These are phyloP conservation scores for Boletellus ananiceps DNA, from an alignment of 768 basidiomycete species.

Conservation along the genomic window DNA sequence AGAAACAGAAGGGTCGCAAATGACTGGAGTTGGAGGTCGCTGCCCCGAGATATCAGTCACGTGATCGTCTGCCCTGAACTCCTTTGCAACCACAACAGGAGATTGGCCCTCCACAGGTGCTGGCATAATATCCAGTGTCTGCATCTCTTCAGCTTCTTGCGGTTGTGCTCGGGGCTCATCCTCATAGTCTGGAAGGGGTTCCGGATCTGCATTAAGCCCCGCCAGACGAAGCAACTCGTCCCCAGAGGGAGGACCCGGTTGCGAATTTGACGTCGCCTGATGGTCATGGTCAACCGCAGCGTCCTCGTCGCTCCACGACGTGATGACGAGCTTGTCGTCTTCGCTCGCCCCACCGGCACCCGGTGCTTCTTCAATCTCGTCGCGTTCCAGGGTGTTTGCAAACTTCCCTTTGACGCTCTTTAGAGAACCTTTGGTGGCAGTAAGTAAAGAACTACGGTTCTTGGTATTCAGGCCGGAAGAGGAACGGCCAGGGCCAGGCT, in stretches of 20 bases:
- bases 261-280: conserved; percentile 2
- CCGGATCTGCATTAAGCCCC: conserved; percentile 39
- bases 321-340: conserved; percentile 6
- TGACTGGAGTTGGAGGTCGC: conserved; percentile 10
- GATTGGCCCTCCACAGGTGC: conserved; percentile 2
- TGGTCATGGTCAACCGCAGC: conserved; percentile 4
- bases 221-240: conserved; percentile 49
- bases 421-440: conserved; percentile 46
- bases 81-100: conserved; percentile 1
- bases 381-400: conserved; percentile 9
- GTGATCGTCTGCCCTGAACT: neutral
- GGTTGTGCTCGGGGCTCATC: conserved; percentile 34
- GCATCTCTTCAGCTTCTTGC: conserved; percentile 2
- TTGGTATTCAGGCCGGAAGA: conserved; percentile 40
- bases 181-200: conserved; percentile 54
- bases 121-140: conserved; percentile 1
- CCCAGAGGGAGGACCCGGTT: conserved; percentile 31
- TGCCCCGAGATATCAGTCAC: neutral
- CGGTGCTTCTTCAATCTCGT: conserved; percentile 18
- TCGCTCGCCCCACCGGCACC: neutral
- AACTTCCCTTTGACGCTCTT: conserved; percentile 49
- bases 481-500: conserved; percentile 50
- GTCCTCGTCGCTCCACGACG: conserved; percentile 21
- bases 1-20: conserved; percentile 5
- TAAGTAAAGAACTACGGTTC: conserved; percentile 50